phyloP scores from a whole-genome alignment of 2,329 filamentous ascomycete genomes.

The Ambrosiella xylebori region DNA sequence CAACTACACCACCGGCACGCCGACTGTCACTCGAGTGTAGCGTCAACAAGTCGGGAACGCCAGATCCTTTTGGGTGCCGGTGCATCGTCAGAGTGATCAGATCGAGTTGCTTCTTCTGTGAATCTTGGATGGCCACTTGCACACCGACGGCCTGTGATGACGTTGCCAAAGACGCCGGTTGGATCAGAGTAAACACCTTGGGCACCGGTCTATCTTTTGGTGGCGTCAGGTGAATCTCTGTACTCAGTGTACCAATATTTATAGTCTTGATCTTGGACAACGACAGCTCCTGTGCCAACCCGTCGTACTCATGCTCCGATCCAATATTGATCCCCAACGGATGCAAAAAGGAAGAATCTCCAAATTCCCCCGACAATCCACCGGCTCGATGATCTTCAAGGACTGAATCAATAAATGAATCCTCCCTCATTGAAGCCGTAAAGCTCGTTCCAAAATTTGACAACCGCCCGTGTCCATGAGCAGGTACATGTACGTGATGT shows the following conservation, averaged over 20 bases:
- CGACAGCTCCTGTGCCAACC: slow-evolving; percentile 53
- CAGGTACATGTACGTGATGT: slow-evolving; percentile 18
- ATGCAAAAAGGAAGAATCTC: not conserved
- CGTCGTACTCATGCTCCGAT: slow-evolving; percentile 38
- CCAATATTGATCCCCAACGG: slow-evolving; percentile 38
- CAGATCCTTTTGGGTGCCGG: slow-evolving; percentile 2
- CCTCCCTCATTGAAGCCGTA: not conserved
- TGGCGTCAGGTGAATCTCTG: not conserved
- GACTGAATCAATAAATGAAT: slow-evolving; percentile 32
- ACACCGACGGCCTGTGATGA: slow-evolving; percentile 36
- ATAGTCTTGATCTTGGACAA: slow-evolving; percentile 55
- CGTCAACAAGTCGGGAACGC: slow-evolving; percentile 6
- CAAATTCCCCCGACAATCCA: slow-evolving; percentile 14
- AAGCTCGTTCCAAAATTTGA: not conserved
- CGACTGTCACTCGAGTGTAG: slow-evolving; percentile 29
- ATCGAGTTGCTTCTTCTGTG: slow-evolving; percentile 42
- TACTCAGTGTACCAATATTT: slow-evolving; percentile 28
- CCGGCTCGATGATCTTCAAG: slow-evolving; percentile 49
- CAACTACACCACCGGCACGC: slow-evolving; percentile 49
- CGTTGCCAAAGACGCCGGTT: slow-evolving; percentile 37
- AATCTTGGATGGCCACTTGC: slow-evolving; percentile 53
- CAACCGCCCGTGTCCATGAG: not conserved
- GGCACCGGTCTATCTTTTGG: not conserved
- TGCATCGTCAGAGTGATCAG: slow-evolving; percentile 7
- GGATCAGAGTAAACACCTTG: slow-evolving; percentile 50